Base-by-base conservation (phyloP, 2,329 filamentous ascomycete species). In the Colletotrichum orbiculare region DNA sequence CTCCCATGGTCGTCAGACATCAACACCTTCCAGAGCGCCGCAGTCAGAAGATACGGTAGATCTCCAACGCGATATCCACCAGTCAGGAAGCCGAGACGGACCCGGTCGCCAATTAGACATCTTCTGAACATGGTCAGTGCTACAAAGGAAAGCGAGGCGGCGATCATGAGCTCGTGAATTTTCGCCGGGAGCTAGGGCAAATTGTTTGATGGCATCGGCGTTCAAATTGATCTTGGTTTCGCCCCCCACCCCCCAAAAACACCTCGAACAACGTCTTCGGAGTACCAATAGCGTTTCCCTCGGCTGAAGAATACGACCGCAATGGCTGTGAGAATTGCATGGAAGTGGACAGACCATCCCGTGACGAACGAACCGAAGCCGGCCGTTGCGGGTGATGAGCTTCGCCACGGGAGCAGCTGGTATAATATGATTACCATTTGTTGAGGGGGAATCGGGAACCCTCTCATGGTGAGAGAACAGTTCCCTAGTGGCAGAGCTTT, bases 11-110 rank as follows among this genome's bases (percentile, higher is more conserved):
- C n/a, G 11, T 0, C 37, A 25, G 11, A 47, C 2, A 2, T 34
- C 58, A 2, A 42, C 8, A 2, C 47, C 60, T 39, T 64, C 58
- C 46, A 48, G 42, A 66, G 62, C 0, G 46, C 33, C 1, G 35
- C 2, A 6, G 38, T 37, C 3, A n/a, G 0, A 4, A 66, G 54
- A 12, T 66, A 66, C 1, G 3, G 11, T 8, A 66, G 37, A 9
- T 66, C 64, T 3, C 64, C 64, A 3, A 63, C 48, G 10, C 64
- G 64, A 13, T 66, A 63, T 5, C 59, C 54, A 12, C 58, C 64
- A 0, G 64, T 66, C 3, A 66, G 47, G 9, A 66, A 63, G 1
- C 64, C 64, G 11, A 61, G 13, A 2, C 57, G 52, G 25, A 66
- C 46, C 1, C 63, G 58, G 10, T 43, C 13, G 2, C 9, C 9